Base-by-base conservation (phyloP, 2,329 filamentous ascomycete genomes). In the Scytalidium sp. region DNA sequence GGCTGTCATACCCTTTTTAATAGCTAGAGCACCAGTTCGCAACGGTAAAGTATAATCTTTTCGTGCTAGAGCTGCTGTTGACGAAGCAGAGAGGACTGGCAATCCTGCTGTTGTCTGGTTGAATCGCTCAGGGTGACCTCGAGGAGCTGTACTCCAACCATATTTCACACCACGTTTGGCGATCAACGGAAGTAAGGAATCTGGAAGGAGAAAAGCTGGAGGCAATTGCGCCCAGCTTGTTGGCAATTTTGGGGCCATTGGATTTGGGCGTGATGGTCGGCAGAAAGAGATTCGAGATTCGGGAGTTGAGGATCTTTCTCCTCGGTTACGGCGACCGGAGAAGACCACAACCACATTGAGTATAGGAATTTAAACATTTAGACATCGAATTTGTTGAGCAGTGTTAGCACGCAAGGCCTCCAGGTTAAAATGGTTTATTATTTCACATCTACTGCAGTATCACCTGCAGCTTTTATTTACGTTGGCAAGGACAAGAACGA, bases 401-500 rank as follows among this genome's bases (percentile, higher is more conserved):
- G 13, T 15, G 17, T 36, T 11, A 19, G 19, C 41, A n/a, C 17
- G 20, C 41, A 20, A 43, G 13, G 6, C 15, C 17, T 5, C 11
- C 32, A 15, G 15, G 13, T 46, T 43, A 70, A 64, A 22, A 95
- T 99, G 94, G 94, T 99, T 43, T 96, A 88, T 74, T 97, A 97
- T 70, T 97, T 94, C 69, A 94, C 85, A 1, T 97, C 93, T 21
- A 93, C 82, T 54, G 83, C 84, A 40, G 90, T 96, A 36, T 79
- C 85, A 11, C 93, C 94, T 2, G 68, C 90, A 25, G 93, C 90
- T 40, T 92, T 87, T 67, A 84, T 99, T 64, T 99, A 99, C 68
- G 90, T 97, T 52, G 94, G 94, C 70, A 99, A 97, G 72, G 94
- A 99, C 77, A 99, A 99, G 74, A 92, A 94, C 61, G 94, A 99